Base-by-base conservation (phyloP, 2,329 filamentous ascomycete species). In the Diaporthe destruens region DNA sequence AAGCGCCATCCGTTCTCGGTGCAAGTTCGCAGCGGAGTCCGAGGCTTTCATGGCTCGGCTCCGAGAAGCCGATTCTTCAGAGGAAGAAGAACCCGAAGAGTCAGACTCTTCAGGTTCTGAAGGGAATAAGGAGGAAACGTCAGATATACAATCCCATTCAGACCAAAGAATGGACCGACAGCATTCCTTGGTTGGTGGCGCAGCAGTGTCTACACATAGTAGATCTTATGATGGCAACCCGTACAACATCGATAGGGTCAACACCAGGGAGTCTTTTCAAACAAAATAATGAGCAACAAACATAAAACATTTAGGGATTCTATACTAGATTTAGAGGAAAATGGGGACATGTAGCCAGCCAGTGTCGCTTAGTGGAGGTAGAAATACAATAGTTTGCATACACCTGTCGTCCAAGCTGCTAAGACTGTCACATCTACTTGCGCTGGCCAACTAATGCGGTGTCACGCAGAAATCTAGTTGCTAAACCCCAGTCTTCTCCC, bases 1-100 rank as follows among this genome's bases (percentile, higher is more conserved):
- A 29, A 81, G 81, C 3, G 55, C 74, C 2, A 88, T 91, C 75
- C 84, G 89, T 36, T 78, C 80, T 74, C 83, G 83, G 71, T 90
- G 88, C 82, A 87, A 88, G 78, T 90, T 84, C 77, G 86, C 88
- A 16, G 84, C 85, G 1, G 80, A 89, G 74, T 72, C 70, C 1
- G 69, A 68, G 8, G 72, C 72, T 29, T 72, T 74, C 69, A 32
- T 25, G 32, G 11, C 51, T 36, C 20, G 53, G 36, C 25, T 49
- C 25, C n/a, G 34, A n/a, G 25, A 59, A 59, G 39, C 57, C 3
- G 8, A 14, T 55, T 56, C 25, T 14, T 23, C 56, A 12, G 47
- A 70, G 25, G 66, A 66, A 53, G 14, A 66, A 53, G 14, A 59
- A 9, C 1, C 34, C 25, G 55, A n/a, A 6, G 20, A 39, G 8